Base-by-base conservation (phyloP, 2,329 filamentous ascomycete species). In the Dothideomycetes sp. region DNA sequence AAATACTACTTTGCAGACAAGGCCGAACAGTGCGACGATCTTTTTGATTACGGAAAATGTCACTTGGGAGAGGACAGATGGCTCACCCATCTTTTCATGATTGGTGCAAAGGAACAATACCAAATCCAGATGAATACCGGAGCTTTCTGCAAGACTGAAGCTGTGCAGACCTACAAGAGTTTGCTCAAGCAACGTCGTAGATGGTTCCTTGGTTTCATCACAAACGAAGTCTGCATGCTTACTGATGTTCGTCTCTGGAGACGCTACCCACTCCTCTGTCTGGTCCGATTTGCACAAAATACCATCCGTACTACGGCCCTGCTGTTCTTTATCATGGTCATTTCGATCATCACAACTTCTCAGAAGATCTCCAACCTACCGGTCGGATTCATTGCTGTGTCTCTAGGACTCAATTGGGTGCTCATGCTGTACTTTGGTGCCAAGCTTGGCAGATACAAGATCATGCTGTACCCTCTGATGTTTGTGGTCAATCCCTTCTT, bases 1-100 rank as follows among this genome's bases (percentile, higher is more conserved):
- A 94, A 93, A 58, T 94, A 94, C 64, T 96, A 98, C 64, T 98
- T 98, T 61, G 87, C 88, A 27, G 89, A 95, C 64, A 94, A 94
- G 61, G 86, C 87, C 4, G 89, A 94, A 61, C 84, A 94, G 56
- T 94, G 87, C 55, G 85, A 94, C 45, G 89, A 96, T 60, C 70
- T 96, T 10, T 98, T 98, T 57, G 89, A 98, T 59, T 96, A 89
- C 57, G 87, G 85, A 43, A 96, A 96, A 65, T 88, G 84, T 54
- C 88, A 96, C 64, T 65, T 96, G 30, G 91, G 91, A 27, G 91
- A 96, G 62, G 91, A 98, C 63, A 76, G 89, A 48, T 96, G 89
- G 88, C 73, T 96, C 43, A 98, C 89, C 1, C 91, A 98, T 67
- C 73, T 98, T 44, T 95, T 98, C 70, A 98, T 98, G 91, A 91